Evolutionary conservation across 345 rosid genomes (phyloP), one percentile per base, ranked within the genome.

Genomic region (Trapa incisa): DNA sequence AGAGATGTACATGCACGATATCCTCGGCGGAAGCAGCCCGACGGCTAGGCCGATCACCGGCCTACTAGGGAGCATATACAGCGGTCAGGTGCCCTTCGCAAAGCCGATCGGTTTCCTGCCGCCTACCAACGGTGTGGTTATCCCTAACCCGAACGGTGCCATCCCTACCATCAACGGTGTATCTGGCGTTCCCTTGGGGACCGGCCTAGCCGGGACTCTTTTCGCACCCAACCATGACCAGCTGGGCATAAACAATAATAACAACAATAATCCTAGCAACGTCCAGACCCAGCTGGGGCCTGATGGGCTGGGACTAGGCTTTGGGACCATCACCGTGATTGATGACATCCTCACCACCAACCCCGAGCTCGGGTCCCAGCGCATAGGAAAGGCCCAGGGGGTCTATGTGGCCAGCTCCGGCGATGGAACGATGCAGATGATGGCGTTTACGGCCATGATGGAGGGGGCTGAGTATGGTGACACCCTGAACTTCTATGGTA

Each of bases 381-480:
- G 75, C 6, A 78, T 94, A 14, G 97, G 98, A 43, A 90, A 83
- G 70, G 98, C 97, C 71, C 98, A 90, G 72, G 98, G 98, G 39
- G 89, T 90, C 65, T 88, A 90, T 50, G 85, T 90, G 67, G 96
- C 97, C 1, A 90, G 92, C 43, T 90, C 99, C 17, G 86, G 83
- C 32, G 88, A 87, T 66, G 97, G 96, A 56, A 77, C 81, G 67
- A 86, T 88, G 47, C 99, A 93, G 80, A 88, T 90, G 96, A 87
- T 93, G 97, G 86, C 97, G 57, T 94, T 94, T 75, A 86, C 97
- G 37, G 92, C 96, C 41, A 80, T 85, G 88, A 74, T 94, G 17
- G 99, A 94, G 80, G 99, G 87, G 17, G 97, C 95, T 3, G 99
- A 94, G 58, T 94, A 87, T 14, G 92, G 91, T 9, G 95, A 94